Percentiles rank a stretch among this genome's conserved stretches.
phyloP scores from a whole-genome alignment of 305 asterid species.

The Rubia tinctorum region DNA sequence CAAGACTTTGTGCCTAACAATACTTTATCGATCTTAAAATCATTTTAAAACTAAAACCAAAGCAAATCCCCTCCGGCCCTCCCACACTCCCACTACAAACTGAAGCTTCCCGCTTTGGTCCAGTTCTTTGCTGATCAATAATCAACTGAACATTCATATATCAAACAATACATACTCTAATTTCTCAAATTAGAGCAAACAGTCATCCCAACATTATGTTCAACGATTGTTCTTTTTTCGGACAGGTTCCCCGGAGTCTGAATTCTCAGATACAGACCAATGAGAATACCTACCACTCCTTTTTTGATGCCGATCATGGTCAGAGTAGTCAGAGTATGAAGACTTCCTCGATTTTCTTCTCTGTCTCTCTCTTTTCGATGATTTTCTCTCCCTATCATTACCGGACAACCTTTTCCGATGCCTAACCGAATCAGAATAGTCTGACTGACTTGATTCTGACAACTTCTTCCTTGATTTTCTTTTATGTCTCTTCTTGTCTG shows the following conservation, averaged over 20 bases:
- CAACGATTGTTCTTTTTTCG: conserved; percentile 8
- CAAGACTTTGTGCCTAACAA: too few relatives aligned
- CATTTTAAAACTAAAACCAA: too few relatives aligned
- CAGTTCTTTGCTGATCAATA: neutral
- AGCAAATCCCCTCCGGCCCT: too few relatives aligned
- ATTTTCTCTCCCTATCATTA: conserved; percentile 20
- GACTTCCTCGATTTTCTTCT: too few relatives aligned
- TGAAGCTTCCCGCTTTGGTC: neutral
- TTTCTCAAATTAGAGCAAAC: neutral
- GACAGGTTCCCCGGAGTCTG: conserved; percentile 18
- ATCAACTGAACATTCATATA: neutral
- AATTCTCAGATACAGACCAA: conserved; percentile 28
- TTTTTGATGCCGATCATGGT: conserved; percentile 32
- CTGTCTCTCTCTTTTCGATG: too few relatives aligned
- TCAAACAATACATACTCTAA: too few relatives aligned
- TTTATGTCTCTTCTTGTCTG: conserved; percentile 38
- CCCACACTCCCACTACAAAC: too few relatives aligned
- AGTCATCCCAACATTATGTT: neutral
- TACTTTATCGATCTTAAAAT: too few relatives aligned
- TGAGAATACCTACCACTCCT: conserved; percentile 34
- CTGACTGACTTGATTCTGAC: conserved; percentile 41
- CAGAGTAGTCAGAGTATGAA: conserved; percentile 18
- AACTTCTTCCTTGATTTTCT: conserved; percentile 36
- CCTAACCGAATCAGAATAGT: conserved; percentile 41
- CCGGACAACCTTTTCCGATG: conserved; percentile 36